Conservation (phyloP, 495 filamentous ascomycete species). For the Tuber magnatum region DNA sequence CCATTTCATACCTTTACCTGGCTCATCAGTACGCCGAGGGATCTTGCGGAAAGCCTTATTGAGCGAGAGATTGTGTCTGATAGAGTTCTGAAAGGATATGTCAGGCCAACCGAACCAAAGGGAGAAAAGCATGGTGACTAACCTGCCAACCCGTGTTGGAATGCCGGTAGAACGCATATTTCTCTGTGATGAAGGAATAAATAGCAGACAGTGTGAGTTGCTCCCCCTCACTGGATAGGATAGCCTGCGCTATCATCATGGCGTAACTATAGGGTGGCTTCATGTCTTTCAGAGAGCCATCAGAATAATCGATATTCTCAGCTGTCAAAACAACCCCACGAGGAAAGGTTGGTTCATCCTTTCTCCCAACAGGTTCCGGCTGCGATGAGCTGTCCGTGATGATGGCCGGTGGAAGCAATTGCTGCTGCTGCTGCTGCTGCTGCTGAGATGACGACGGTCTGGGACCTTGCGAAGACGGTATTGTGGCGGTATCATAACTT, state of each 20-base stretch:
- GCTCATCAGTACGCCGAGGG: constrained; percentile 82
- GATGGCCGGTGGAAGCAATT: constrained; percentile 16
- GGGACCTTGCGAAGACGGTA: constrained; percentile 29
- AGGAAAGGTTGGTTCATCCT: constrained; percentile 55
- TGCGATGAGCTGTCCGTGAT: constrained; percentile 24
- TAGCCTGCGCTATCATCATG: constrained; percentile 93
- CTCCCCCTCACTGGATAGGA: constrained; percentile 73
- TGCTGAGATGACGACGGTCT: constrained; percentile 34
- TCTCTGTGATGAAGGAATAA: constrained; percentile 79
- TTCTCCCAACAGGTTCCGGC: constrained; percentile 45
- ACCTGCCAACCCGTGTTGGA: constrained; percentile 86
- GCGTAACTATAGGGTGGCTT: constrained; percentile 96
- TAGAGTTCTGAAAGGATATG: constrained; percentile 64
- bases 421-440: constrained; percentile 30
- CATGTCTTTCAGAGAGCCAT: constrained; percentile 73
- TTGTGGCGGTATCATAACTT: constrained; percentile 23
- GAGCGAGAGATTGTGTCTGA: constrained; percentile 88
- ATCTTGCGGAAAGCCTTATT: constrained; percentile 91
- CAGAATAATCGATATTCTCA: constrained; percentile 76
- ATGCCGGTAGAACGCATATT: constrained; percentile 84
- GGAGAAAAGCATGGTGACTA: constrained; percentile 34
- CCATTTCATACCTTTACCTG: constrained; percentile 99
- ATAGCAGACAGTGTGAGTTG: constrained; percentile 82
- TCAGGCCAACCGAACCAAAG: constrained; percentile 7
- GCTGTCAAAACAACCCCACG: constrained; percentile 65